Base-by-base conservation (phyloP, 2,329 filamentous ascomycete species). In the Apiospora saccharicola region DNA sequence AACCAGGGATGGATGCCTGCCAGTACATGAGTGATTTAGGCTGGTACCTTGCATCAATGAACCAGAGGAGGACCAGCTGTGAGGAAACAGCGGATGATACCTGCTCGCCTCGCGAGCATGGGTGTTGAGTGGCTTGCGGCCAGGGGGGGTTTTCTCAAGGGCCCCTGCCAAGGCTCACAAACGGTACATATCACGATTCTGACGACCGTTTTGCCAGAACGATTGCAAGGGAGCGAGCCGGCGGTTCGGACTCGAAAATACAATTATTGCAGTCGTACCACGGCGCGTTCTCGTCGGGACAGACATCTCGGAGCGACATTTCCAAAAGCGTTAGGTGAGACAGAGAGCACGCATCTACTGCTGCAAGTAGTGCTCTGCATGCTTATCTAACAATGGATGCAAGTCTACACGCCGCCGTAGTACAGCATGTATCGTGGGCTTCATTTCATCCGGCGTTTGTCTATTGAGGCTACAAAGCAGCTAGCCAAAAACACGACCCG, bases 1-100 rank as follows among this genome's bases (percentile, higher is more conserved):
- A 41, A 6, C 19, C 19, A 24, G 57, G 57, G 57, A 64, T n/a
- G 34, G 30, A 37, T 64, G 34, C 57, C 34, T 16, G 57, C 22
- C 57, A 64, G 57, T 64, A 64, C 57, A 64, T 64, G 57, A 64
- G 57, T 64, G 57, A 64, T 64, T 64, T 64, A 64, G 57, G 37
- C 57, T n/a, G 57, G 57, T 64, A 64, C 57, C 34, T 64, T 64
- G 57, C 57, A 64, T 37, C 57, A 34, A 64, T 64, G 34, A n/a
- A 41, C 57, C 30, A 24, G 57, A 37, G 57, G 26, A 34, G 30
- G 53, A 34, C 30, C 53, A 61, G 53, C 53, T 61, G 57, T 64
- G 57, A 64, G 57, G 57, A n/a, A 64, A 22, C 57, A 41, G 30
- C 57, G 34, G 57, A 41, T n/a, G 57, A 37, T 64, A 41, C 57